Evolutionary conservation across 352 stramenopile species (phyloP).

Genomic region (Pythium guiyangense): DNA sequence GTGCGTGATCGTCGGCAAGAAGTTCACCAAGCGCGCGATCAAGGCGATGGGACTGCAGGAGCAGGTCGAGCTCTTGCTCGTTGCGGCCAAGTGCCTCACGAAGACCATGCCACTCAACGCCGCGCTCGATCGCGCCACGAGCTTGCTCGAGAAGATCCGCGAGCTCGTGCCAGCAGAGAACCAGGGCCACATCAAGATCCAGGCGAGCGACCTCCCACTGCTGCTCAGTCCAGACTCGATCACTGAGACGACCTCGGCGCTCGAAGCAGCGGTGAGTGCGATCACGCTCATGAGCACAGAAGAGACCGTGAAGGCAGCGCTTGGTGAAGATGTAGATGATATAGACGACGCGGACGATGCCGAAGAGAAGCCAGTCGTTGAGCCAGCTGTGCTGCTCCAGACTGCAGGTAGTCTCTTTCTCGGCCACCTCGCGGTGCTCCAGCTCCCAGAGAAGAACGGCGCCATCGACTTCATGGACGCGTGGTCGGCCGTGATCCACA

Average conservation of each 20-base stretch:
- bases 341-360: slow-evolving; percentile 22
- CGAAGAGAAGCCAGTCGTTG: slow-evolving; percentile 22
- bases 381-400: slow-evolving; percentile 31
- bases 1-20: slow-evolving; percentile 47
- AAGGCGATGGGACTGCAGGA: slow-evolving; percentile 36
- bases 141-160: slow-evolving; percentile 39
- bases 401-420: slow-evolving; percentile 50
- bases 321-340: slow-evolving; percentile 7
- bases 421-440: slow-evolving; percentile 39
- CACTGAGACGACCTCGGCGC: slow-evolving; percentile 6
- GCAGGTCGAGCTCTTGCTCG: no score
- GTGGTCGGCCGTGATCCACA: slow-evolving; percentile 57
- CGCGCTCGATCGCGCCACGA: slow-evolving; percentile 31
- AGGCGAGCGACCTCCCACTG: slow-evolving; percentile 23
- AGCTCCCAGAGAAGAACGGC: no score
- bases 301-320: no score
- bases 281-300: no score
- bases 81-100: no score
- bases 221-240: slow-evolving; percentile 22
- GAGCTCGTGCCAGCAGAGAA: slow-evolving; percentile 40
- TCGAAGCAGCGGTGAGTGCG: slow-evolving; percentile 34
- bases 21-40: slow-evolving; percentile 57
- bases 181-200: slow-evolving; percentile 53
- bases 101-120: slow-evolving; percentile 39
- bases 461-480: slow-evolving; percentile 66